Percentiles rank a stretch among this genome's conserved stretches.
Conservation (phyloP, 768 basidiomycete species). For the Naganishia antarctica region DNA sequence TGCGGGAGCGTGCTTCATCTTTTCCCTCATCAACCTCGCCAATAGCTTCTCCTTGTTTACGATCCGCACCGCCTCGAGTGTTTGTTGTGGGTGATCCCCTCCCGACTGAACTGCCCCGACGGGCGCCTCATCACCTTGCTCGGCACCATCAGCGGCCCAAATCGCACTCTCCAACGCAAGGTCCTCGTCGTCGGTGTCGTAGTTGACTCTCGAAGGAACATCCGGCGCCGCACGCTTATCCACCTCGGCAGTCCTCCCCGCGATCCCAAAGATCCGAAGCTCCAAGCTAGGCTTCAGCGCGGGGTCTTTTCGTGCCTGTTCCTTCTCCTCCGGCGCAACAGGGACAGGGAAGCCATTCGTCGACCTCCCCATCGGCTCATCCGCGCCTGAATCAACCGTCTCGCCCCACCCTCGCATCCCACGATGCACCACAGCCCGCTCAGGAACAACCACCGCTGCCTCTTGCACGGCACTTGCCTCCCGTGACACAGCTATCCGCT, state of each 20-base stretch:
- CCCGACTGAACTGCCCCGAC: not conserved
- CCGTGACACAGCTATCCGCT: not conserved
- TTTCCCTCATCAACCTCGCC: conserved; percentile 25
- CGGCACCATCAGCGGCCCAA: conserved; percentile 12
- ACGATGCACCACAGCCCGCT: conserved; percentile 10
- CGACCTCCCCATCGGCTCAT: not conserved
- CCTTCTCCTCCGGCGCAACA: too few relatives aligned
- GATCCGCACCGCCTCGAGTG: not conserved
- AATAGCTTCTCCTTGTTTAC: conserved; percentile 22
- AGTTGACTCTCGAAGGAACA: not conserved
- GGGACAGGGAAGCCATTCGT: too few relatives aligned
- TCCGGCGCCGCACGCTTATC: not conserved
- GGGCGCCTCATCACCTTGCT: not conserved
- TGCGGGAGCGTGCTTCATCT: conserved; percentile 1
- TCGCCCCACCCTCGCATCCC: conserved; percentile 30
- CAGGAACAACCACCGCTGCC: not conserved
- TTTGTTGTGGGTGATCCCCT: not conserved
- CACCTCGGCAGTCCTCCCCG: not conserved
- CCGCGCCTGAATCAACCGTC: conserved; percentile 1
- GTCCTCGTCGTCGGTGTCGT: conserved; percentile 18
- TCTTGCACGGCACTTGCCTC: not conserved
- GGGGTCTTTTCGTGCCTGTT: not conserved
- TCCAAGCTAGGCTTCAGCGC: not conserved
- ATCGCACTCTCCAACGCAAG: conserved; percentile 14
- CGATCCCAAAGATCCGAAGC: conserved; percentile 20